Percentiles rank a stretch among this genome's conserved stretches.
These are phyloP conservation scores for Lactarius psammicola DNA, from an alignment of 768 basidiomycete species.

Conservation along the genomic window DNA sequence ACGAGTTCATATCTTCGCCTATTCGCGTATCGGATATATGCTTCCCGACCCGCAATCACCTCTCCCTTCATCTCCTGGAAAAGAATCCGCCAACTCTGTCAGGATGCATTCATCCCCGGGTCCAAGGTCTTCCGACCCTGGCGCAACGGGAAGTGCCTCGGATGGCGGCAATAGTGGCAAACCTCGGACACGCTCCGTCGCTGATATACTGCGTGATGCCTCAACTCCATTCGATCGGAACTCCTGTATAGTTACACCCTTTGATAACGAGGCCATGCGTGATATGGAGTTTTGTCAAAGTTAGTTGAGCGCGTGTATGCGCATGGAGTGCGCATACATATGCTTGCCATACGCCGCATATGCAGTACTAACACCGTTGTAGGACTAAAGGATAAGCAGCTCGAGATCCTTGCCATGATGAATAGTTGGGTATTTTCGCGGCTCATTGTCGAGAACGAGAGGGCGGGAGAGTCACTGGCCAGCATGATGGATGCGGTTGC, in stretches of 20 bases:
- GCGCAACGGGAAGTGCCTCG: neutral
- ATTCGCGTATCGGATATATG: conserved; percentile 12
- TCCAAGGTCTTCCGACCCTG: conserved; percentile 1
- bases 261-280: conserved; percentile 37
- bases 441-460: conserved; percentile 22
- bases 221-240: conserved; percentile 35
- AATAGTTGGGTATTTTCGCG: conserved; percentile 28
- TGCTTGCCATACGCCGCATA: neutral
- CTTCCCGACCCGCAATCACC: conserved; percentile 11
- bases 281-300: conserved; percentile 39
- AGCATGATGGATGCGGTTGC: conserved; percentile 24
- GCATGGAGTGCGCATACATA: conserved; percentile 27
- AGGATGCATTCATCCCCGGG: conserved; percentile 16
- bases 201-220: conserved; percentile 17
- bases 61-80: conserved; percentile 12
- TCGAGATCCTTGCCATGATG: conserved; percentile 20
- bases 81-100: conserved; percentile 10
- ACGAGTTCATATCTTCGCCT: neutral
- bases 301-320: conserved; percentile 33
- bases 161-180: conserved; percentile 6
- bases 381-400: conserved; percentile 26
- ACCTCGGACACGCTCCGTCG: conserved; percentile 18
- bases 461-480: conserved; percentile 23
- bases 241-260: conserved; percentile 36
- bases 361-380: neutral